A percentile compares a stretch with the other conserved stretches of the same genome.
These are phyloP conservation scores for Cercospora sesami DNA, from an alignment of 2,329 filamentous ascomycete genomes.

Conservation along the genomic window DNA sequence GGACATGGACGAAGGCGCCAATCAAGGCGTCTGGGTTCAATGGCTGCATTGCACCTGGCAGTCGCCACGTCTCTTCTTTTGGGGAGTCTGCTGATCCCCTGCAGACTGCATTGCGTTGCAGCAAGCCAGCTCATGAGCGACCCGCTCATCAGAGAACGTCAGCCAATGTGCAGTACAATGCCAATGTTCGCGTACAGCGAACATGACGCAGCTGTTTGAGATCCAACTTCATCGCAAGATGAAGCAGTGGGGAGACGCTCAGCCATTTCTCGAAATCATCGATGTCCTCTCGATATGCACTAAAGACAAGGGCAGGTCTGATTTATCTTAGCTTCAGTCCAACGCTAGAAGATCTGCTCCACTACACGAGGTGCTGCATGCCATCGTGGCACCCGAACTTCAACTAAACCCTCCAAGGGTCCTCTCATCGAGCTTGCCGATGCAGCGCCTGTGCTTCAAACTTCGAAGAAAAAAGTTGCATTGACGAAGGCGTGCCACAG, in stretches of 20 bases:
- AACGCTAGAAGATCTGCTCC: background rate
- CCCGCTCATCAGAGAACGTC: background rate
- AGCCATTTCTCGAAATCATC: background rate
- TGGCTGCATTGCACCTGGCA: background rate
- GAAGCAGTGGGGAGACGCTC: background rate
- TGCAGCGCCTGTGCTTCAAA: background rate
- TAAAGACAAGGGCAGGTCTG: background rate
- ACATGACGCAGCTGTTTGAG: background rate
- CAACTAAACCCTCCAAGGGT: background rate
- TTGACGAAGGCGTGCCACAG: background rate
- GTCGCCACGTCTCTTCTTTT: background rate
- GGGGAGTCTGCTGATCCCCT: background rate
- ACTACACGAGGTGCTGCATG: background rate
- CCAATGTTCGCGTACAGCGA: background rate
- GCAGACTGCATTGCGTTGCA: background rate
- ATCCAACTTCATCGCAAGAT: background rate
- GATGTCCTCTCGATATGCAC: background rate
- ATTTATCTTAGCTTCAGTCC: background rate
- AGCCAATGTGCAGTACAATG: background rate
- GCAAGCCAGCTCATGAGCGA: constrained; percentile 1
- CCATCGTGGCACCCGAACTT: background rate
- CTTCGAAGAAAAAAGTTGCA: background rate
- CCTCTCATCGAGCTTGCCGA: background rate
- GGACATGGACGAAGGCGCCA: background rate
- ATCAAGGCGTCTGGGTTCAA: background rate